A percentile compares a stretch with the other conserved stretches of the same genome.
phyloP scores from a whole-genome alignment of 331 rosid genomes.

The Telfairia occidentalis region DNA sequence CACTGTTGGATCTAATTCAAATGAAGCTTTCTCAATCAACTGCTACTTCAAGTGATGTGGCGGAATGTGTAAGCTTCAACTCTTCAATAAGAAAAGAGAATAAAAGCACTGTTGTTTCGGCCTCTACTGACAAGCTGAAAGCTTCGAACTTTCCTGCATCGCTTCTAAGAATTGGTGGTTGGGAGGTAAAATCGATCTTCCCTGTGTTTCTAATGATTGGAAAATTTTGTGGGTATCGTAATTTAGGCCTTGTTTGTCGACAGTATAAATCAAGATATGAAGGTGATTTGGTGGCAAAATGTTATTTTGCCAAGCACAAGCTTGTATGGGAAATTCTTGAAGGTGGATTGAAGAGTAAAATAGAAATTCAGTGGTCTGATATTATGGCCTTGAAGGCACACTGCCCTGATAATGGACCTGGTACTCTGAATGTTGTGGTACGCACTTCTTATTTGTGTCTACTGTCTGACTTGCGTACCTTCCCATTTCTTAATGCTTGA shows the following conservation, averaged over 20 bases:
- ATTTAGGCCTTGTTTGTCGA: conserved; percentile 8
- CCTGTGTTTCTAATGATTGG: background rate
- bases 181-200: conserved; percentile 60
- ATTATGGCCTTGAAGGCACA: conserved; percentile 56
- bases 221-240: background rate
- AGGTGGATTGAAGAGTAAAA: conserved; percentile 85
- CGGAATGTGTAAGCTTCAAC: conserved; percentile 19
- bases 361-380: conserved; percentile 91
- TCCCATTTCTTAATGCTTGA: background rate
- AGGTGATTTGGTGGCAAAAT: conserved; percentile 91
- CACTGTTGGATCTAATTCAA: conserved; percentile 75
- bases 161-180: conserved; percentile 58
- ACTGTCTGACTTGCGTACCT: background rate
- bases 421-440: conserved; percentile 77
- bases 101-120: conserved; percentile 22
- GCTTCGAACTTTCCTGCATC: conserved; percentile 91
- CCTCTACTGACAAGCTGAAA: conserved; percentile 56
- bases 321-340: conserved; percentile 98
- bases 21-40: conserved; percentile 68
- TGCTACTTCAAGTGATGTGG: conserved; percentile 14
- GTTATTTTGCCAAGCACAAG: conserved; percentile 92
- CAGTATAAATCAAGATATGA: conserved; percentile 88
- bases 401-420: conserved; percentile 68
- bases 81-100: conserved; percentile 32
- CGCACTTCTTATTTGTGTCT: background rate